Conservation (phyloP, 257 asterid species). For the Salvia rosmarinus region DNA sequence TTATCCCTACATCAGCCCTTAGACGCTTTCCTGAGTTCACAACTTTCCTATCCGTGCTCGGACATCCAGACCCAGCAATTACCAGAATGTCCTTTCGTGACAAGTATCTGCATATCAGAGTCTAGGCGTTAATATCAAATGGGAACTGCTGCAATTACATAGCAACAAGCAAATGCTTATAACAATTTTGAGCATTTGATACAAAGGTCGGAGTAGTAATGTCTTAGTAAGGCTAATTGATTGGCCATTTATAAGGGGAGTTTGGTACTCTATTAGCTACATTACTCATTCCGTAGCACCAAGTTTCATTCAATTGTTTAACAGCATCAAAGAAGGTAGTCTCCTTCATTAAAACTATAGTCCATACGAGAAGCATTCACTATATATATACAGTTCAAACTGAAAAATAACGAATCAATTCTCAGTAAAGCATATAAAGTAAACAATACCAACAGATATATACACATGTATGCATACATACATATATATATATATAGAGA, state of each 20-base stretch:
- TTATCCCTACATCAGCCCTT: conserved; percentile 69
- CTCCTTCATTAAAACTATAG: background rate
- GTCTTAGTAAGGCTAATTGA: background rate
- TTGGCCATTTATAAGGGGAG: background rate
- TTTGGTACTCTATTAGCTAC: too few relatives aligned
- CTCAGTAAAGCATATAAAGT: conserved; percentile 1
- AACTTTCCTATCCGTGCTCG: conserved; percentile 85
- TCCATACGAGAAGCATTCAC: background rate
- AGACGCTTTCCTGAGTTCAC: conserved; percentile 94
- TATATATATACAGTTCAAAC: background rate
- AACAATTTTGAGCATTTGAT: background rate
- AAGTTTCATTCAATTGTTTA: background rate
- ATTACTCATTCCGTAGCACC: background rate
- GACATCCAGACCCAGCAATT: conserved; percentile 79
- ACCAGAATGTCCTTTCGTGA: conserved; percentile 64
- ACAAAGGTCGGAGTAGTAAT: background rate
- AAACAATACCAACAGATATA: background rate
- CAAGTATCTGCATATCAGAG: conserved; percentile 55
- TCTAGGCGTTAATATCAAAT: conserved; percentile 27
- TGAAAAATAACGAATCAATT: background rate
- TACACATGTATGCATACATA: background rate
- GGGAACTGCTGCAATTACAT: background rate
- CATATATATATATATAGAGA: background rate
- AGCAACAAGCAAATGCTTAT: conserved; percentile 18
- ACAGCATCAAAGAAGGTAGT: conserved; percentile 41